These are phyloP conservation scores for Escallonia rubra DNA, from an alignment of 129 eudicot genomes.

Conservation along the genomic window DNA sequence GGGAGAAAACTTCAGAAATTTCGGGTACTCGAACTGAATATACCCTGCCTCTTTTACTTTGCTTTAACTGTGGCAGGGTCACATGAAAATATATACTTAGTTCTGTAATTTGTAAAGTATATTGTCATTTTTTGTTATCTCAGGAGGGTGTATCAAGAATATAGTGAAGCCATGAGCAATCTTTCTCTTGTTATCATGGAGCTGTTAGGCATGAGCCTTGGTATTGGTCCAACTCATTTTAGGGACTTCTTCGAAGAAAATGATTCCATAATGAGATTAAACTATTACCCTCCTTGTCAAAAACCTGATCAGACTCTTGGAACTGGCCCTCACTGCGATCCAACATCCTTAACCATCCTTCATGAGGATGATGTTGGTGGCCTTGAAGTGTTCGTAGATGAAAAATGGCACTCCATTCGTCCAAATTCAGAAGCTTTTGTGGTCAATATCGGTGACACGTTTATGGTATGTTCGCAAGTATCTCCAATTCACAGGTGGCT, in stretches of 20 bases:
- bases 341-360: slow-evolving; percentile 80
- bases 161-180: slow-evolving; percentile 69
- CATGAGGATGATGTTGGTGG: slow-evolving; percentile 96
- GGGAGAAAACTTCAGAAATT: slow-evolving; percentile 57
- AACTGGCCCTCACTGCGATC: slow-evolving; percentile 98
- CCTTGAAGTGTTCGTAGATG: slow-evolving; percentile 67
- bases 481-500: no score
- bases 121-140: not conserved
- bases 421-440: slow-evolving; percentile 77
- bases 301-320: slow-evolving; percentile 76
- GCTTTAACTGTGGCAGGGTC: no score
- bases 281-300: slow-evolving; percentile 79
- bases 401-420: slow-evolving; percentile 69
- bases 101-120: not conserved
- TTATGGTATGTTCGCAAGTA: slow-evolving; percentile 46
- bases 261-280: slow-evolving; percentile 82
- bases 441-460: slow-evolving; percentile 88
- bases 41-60: no score
- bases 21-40: slow-evolving; percentile 43
- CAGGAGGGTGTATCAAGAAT: slow-evolving; percentile 73
- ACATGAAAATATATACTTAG: no score
- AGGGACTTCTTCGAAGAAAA: slow-evolving; percentile 63
- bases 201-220: slow-evolving; percentile 78
- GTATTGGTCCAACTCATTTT: slow-evolving; percentile 45
- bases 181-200: slow-evolving; percentile 67